Conservation (phyloP, 2,329 filamentous ascomycete species). For the Beauveria sp. region DNA sequence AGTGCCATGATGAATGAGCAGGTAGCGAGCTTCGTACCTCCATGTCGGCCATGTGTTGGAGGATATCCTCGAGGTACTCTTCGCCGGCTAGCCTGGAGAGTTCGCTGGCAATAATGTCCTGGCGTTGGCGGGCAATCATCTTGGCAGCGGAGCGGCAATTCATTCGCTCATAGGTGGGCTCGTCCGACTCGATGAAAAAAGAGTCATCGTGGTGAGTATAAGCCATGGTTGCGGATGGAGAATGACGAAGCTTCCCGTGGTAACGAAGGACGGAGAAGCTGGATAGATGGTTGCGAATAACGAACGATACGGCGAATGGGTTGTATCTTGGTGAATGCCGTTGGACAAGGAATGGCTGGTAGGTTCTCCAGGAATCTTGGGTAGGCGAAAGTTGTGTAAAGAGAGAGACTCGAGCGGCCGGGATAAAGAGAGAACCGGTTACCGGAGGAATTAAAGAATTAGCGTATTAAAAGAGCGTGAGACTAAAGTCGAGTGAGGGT, state of each 20-base stretch:
- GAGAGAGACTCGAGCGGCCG: slow-evolving; percentile 29
- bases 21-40: slow-evolving; percentile 47
- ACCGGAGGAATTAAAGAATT: slow-evolving; percentile 39
- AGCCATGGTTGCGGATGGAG: slow-evolving; percentile 32
- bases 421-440: slow-evolving; percentile 31
- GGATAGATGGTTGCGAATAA: slow-evolving; percentile 17
- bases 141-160: slow-evolving; percentile 69
- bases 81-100: slow-evolving; percentile 77
- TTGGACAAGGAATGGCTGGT: slow-evolving; percentile 37
- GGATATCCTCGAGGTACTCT: slow-evolving; percentile 89
- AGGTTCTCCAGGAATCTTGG: slow-evolving; percentile 47
- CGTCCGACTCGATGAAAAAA: slow-evolving; percentile 51
- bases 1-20: background rate
- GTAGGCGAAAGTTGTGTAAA: slow-evolving; percentile 29
- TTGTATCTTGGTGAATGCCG: slow-evolving; percentile 15
- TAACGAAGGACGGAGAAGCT: slow-evolving; percentile 14
- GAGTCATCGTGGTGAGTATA: slow-evolving; percentile 37
- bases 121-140: slow-evolving; percentile 70
- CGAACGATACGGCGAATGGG: slow-evolving; percentile 15
- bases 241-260: background rate
- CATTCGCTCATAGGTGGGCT: slow-evolving; percentile 45
- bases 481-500: slow-evolving; percentile 48
- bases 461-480: slow-evolving; percentile 51
- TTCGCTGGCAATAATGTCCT: slow-evolving; percentile 83
- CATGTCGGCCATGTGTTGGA: slow-evolving; percentile 93